Conservation (phyloP, 179 eudicot species). For the Amaranthus tricolor region DNA sequence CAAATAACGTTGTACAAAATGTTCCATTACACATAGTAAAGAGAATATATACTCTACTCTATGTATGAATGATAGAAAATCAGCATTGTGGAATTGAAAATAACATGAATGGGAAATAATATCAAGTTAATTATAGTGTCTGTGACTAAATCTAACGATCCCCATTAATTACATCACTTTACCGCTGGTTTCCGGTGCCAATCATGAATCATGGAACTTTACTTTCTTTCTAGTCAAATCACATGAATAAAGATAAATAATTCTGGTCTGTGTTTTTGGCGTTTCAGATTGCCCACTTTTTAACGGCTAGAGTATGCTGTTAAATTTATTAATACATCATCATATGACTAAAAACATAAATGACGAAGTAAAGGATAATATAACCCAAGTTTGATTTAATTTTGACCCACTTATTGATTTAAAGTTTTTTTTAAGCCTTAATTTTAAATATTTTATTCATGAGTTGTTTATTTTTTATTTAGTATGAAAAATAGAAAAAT, state of each 20-base stretch:
- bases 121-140: conserved; percentile 1
- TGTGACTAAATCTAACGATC: too few species aligned
- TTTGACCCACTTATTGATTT: too few species aligned
- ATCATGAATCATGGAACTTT: conserved; percentile 19
- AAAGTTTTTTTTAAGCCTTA: too few species aligned
- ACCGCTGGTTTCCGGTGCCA: conserved; percentile 26
- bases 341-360: too few species aligned
- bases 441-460: too few species aligned
- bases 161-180: conserved; percentile 3
- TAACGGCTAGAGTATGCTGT: too few species aligned
- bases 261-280: neutral
- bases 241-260: neutral
- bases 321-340: too few species aligned
- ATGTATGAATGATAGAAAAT: conserved; percentile 2
- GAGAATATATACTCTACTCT: neutral
- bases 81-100: neutral
- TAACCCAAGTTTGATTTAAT: too few species aligned
- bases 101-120: neutral
- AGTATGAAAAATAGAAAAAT: too few species aligned
- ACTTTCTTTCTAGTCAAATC: neutral
- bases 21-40: neutral
- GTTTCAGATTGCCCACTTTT: conserved; percentile 8
- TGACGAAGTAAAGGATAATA: too few species aligned
- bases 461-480: too few species aligned
- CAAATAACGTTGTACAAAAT: too few species aligned